A percentile compares a stretch with the other conserved stretches of the same genome.
Conservation (phyloP, 257 asterid genomes). For the Asclepias syriaca region DNA sequence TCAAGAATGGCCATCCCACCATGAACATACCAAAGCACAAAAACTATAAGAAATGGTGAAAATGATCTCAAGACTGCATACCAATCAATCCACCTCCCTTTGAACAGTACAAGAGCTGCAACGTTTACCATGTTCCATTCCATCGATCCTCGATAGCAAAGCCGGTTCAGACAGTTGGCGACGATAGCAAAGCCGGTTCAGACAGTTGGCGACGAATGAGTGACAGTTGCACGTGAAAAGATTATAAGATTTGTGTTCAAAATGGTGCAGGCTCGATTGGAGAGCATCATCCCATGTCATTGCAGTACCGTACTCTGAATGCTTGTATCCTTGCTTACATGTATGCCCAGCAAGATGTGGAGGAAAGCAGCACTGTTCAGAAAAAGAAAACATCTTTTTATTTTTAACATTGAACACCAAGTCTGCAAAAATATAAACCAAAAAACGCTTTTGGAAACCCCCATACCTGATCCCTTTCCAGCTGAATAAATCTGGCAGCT, state of each 20-base stretch:
- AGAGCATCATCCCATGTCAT: conserved; percentile 87
- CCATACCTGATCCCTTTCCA: conserved; percentile 77
- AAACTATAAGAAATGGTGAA: conserved; percentile 60
- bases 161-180: conserved; percentile 64
- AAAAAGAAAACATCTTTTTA: not conserved
- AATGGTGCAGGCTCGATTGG: conserved; percentile 41
- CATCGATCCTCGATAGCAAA: conserved; percentile 63
- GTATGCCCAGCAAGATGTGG: conserved; percentile 54
- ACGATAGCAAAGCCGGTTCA: too few relatives aligned
- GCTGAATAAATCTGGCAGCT: conserved; percentile 75
- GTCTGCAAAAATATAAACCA: not conserved
- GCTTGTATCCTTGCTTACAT: conserved; percentile 65
- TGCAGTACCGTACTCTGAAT: conserved; percentile 64
- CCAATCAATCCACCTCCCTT: conserved; percentile 71
- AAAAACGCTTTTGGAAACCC: not conserved
- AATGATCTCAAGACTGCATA: conserved; percentile 56
- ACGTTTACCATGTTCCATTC: conserved; percentile 82
- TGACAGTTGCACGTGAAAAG: conserved; percentile 91
- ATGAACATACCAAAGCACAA: conserved; percentile 53
- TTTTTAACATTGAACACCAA: not conserved
- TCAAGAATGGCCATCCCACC: conserved; percentile 84
- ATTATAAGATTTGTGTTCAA: conserved; percentile 73
- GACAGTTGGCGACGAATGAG: conserved; percentile 70
- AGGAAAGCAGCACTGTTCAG: conserved; percentile 73
- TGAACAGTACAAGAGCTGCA: conserved; percentile 53